Evolutionary conservation across 495 filamentous ascomycete genomes (phyloP), one percentile per base, ranked within the genome.

Genomic region (Penicillium silybi): DNA sequence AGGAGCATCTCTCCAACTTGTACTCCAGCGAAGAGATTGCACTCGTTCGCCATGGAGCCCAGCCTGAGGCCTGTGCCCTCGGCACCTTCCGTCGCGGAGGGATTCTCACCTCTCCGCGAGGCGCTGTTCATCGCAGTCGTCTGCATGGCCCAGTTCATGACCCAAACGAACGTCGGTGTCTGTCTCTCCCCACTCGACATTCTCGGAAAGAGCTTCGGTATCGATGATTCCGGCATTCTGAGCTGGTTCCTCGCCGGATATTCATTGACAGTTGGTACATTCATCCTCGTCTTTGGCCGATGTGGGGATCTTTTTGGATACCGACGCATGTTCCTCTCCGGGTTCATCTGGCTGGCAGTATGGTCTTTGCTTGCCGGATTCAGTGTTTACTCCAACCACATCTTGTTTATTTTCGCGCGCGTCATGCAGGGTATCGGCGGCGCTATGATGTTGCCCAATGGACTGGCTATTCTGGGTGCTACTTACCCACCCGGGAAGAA

Each of bases 371-470:
- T 82, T 8, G 75, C 75, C 1, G 81, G 81, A 5, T 46, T 81
- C 13, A 67, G 65, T 43, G 73, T 80, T 1, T 79, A 74, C 39
- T 74, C 70, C 6, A 72, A 73, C 45, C 52, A 73, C 29, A 62
- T 82, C 26, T 71, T 81, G 43, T 87, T 87, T 62, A 74, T 77
- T 47, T 65, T 86, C 46, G 76, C 73, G 16, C 77, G 86, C 6
- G 78, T 79, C 2, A 62, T 87, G 4, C 78, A 84, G 45, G 85
- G 85, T 0, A 76, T 87, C 3, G 83, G 83, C 0, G 79, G 79
- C 0, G 80, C 83, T 0, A 70, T 86, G 57, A 47, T 84, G 26
- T 67, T 87, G 11, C 85, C 85, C 3, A 88, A 87, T 49, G 79
- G 66, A 0, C 56, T 87, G 15, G 85, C 85, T 3, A 70, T 87